Conservation (phyloP, 108 stramenopile species). For the Nannochloropsis oceanica region DNA sequence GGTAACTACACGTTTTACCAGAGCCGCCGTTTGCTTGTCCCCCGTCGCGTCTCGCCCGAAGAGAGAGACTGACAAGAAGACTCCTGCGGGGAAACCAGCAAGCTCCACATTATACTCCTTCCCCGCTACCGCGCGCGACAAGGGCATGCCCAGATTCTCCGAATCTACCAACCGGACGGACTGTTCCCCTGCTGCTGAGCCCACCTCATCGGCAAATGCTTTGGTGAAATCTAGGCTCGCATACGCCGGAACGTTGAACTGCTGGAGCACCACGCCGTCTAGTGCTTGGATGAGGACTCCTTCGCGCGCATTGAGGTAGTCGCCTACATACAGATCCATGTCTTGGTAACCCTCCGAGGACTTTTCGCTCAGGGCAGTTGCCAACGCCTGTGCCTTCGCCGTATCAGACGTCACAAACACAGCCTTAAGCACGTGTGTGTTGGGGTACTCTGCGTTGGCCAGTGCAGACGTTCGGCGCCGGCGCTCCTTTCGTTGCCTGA, state of each 20-base stretch:
- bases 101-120: background rate
- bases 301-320: background rate
- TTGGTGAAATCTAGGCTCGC: background rate
- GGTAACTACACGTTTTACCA: background rate
- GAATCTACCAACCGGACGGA: background rate
- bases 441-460: background rate
- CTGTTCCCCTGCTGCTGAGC: background rate
- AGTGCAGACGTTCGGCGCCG: background rate
- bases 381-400: background rate
- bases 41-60: background rate
- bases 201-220: background rate
- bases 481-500: background rate
- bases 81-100: background rate
- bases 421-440: background rate
- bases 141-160: background rate
- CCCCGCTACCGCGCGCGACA: background rate
- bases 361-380: background rate
- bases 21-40: background rate
- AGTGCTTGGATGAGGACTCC: background rate
- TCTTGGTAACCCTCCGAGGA: background rate
- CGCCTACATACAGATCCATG: background rate
- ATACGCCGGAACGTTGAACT: background rate
- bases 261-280: background rate
- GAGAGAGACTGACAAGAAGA: background rate
- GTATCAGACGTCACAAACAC: background rate